Evolutionary conservation across 2,329 filamentous ascomycete species (phyloP).

Genomic region (Pyrenochaeta sp.): DNA sequence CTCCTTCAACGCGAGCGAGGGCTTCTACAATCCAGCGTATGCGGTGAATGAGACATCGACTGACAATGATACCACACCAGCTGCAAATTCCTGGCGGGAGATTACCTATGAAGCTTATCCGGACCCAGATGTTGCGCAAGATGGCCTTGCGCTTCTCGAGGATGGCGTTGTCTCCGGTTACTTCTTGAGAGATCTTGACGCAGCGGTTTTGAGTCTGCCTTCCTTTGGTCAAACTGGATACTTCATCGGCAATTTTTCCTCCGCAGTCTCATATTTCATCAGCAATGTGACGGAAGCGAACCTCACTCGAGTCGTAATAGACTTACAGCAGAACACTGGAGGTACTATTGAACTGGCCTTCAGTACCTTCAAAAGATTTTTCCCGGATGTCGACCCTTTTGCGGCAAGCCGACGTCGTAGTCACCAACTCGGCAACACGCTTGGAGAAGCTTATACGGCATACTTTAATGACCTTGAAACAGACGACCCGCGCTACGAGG

Average conservation of each 20-base stretch:
- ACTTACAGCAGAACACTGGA: slow-evolving; percentile 67
- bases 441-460: slow-evolving; percentile 23
- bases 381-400: slow-evolving; percentile 53
- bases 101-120: slow-evolving; percentile 33
- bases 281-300: slow-evolving; percentile 52
- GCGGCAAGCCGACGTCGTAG: slow-evolving; percentile 55
- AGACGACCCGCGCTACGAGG: slow-evolving; percentile 4
- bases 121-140: slow-evolving; percentile 29
- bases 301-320: slow-evolving; percentile 67
- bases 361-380: slow-evolving; percentile 58
- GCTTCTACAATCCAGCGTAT: slow-evolving; percentile 12
- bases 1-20: slow-evolving; percentile 1
- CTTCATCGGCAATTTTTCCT: slow-evolving; percentile 26
- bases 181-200: slow-evolving; percentile 48
- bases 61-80: background rate
- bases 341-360: slow-evolving; percentile 51
- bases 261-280: slow-evolving; percentile 52
- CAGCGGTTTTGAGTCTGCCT: slow-evolving; percentile 55
- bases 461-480: slow-evolving; percentile 8
- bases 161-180: slow-evolving; percentile 52
- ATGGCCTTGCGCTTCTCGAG: slow-evolving; percentile 21
- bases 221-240: slow-evolving; percentile 41
- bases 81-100: slow-evolving; percentile 20
- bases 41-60: background rate
- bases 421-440: slow-evolving; percentile 36